Evolutionary conservation across 345 rosid species (phyloP).

Genomic region (Citrus glauca): DNA sequence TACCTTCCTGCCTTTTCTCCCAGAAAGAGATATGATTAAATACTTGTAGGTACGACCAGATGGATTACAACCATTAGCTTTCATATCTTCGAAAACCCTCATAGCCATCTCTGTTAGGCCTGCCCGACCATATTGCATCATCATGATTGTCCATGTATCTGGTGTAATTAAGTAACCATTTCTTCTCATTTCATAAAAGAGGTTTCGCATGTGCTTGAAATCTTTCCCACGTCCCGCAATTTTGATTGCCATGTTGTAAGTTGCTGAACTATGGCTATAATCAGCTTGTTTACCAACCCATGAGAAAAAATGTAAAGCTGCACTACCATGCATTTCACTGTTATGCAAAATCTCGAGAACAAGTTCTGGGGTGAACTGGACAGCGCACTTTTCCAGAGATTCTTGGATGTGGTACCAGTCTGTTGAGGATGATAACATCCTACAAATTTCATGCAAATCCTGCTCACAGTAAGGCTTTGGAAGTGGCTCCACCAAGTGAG

Average conservation of each 20-base stretch:
- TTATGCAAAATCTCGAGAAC: conserved; percentile 45
- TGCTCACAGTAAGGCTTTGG: conserved; percentile 26
- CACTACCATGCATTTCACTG: conserved; percentile 47
- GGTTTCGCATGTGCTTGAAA: conserved; percentile 76
- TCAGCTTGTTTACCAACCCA: conserved; percentile 67
- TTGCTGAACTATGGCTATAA: conserved; percentile 59
- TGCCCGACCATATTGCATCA: conserved; percentile 78
- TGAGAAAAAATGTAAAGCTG: conserved; percentile 63
- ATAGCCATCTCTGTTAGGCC: conserved; percentile 77
- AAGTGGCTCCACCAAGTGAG: conserved; percentile 19
- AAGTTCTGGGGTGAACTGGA: conserved; percentile 68
- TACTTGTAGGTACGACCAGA: conserved; percentile 60
- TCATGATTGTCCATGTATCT: conserved; percentile 84
- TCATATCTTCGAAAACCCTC: conserved; percentile 67
- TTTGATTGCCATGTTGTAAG: conserved; percentile 90
- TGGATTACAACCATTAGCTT: conserved; percentile 41
- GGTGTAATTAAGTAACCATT: conserved; percentile 50
- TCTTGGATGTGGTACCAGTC: conserved; percentile 26
- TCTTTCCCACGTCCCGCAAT: conserved; percentile 74
- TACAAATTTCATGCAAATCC: conserved; percentile 44
- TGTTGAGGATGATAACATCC: conserved; percentile 37
- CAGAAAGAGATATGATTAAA: conserved; percentile 65
- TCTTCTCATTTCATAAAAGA: conserved; percentile 80
- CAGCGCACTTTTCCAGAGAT: conserved; percentile 41
- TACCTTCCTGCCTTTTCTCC: conserved; percentile 64